Base-by-base conservation (phyloP, 768 basidiomycete species). In the Hortiboletus flavorubellus region DNA sequence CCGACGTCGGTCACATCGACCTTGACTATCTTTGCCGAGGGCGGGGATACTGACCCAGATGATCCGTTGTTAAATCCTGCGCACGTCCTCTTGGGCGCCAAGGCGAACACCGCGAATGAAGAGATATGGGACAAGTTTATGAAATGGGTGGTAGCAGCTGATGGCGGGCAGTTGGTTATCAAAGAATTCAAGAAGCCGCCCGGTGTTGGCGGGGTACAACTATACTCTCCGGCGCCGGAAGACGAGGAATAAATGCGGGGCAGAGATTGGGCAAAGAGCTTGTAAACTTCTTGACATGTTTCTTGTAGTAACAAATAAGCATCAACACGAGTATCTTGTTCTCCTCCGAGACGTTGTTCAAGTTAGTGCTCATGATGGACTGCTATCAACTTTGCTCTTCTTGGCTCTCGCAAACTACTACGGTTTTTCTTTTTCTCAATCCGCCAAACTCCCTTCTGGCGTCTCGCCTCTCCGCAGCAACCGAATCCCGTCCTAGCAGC, bases 401-500 rank as follows among this genome's bases (percentile, higher is more conserved):
- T 51, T 63, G n/a, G 62, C 63, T 80, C 26, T 74, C 76, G 35
- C 72, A 71, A 56, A 84, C 86, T 21, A 74, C 85, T 9, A 71
- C 80, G 43, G 78, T 21, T 21, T 21, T 21, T 21, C 21, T 89
- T 31, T 89, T 84, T 65, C 73, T 89, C 16, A 77, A 77, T 52
- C 84, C 87, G 39, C 58, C 67, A 8, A 58, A 21, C 3, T 64
- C 67, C 12, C 63, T 75, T 42, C 75, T 21, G 21, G 21, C 70
- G 1, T 62, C 78, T 5, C 70, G 60, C 18, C 26, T 77, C 80
- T 18, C 74, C 77, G 29, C 75, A 78, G 40, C 79, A 82, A 46
- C 85, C 85, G 41, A 83, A 78, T 61, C 77, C 80, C 37, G 81
- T 76, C 7, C 73, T 91, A 33, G 80, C 87, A 18, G 81, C 79